These are phyloP conservation scores for Neocallimastix lanati DNA, from an alignment of 192 early-diverging fungal genomes.

Conservation along the genomic window DNA sequence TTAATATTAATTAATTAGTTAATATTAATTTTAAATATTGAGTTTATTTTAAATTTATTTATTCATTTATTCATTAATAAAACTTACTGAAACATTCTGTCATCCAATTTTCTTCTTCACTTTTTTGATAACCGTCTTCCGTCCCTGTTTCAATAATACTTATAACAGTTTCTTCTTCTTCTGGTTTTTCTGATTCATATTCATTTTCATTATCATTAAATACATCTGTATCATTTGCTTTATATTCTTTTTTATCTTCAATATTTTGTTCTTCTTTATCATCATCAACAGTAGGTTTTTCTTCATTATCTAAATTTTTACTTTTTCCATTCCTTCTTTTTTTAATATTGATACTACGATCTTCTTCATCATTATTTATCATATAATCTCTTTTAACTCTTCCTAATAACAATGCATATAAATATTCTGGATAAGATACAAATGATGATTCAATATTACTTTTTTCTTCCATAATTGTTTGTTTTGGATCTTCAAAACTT, in stretches of 20 bases:
- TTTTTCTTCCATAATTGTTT: not conserved
- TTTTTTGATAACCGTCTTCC: not conserved
- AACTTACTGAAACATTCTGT: not conserved
- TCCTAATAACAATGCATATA: not conserved
- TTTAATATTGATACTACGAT: too few species aligned
- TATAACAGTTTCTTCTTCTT: not conserved
- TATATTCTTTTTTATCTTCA: not conserved
- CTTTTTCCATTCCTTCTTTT: not conserved
- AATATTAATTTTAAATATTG: too few species aligned
- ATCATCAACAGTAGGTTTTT: not conserved
- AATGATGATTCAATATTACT: not conserved
- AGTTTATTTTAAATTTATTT: too few species aligned
- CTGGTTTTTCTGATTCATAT: not conserved
- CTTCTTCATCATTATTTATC: not conserved
- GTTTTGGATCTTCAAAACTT: not conserved
- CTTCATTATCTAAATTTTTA: not conserved
- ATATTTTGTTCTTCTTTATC: not conserved
- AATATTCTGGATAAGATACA: not conserved
- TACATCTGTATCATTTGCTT: not conserved
- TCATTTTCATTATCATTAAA: not conserved
- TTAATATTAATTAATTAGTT: too few species aligned
- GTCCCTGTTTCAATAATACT: not conserved
- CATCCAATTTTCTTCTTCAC: not conserved
- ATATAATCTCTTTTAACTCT: not conserved
- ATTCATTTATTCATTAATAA: not conserved